Evolutionary conservation across 2,329 filamentous ascomycete genomes (phyloP), one percentile per base, ranked within the genome.

Genomic region (Chrysoporthe puriensis): DNA sequence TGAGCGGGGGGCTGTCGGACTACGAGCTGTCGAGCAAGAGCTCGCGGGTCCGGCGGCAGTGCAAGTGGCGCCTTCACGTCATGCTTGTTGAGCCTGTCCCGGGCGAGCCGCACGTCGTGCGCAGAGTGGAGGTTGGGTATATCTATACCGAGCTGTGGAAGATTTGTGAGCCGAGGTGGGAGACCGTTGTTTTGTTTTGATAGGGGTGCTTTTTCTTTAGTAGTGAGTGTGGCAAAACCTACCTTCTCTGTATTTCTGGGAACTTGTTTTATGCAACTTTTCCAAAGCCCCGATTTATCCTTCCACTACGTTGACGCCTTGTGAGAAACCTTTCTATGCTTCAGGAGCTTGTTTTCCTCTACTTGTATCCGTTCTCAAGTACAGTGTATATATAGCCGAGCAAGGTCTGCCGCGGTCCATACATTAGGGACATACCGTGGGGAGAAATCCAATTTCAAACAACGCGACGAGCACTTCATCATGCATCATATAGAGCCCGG

Each of bases 111-210:
- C 59, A 34, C 34, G 59, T 46, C 14, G 16, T 61, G 59, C 59
- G 59, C 43, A 61, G 59, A 5, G 59, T 61, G 26, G 59, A 61
- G 43, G 59, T 61, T 11, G 59, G 59, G 13, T 61, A 48, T 61
- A 26, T 61, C 43, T 34, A 61, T 34, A 26, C 32, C 32, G 43
- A 61, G 26, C 21, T 61, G 43, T 61, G 59, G 59, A 48, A n/a
- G 3, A 5, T 5, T n/a, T 61, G 59, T 46, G 13, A 34, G 16
- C 59, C 59, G 43, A 46, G 26, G 43, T 61, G 59, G 59, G 59
- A 61, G 26, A 61, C 59, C n/a, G 26, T 61, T 32, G 59, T 61
- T 36, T 13, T 61, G 21, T 61, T n/a, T 34, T 61, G 59, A 61
- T 61, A 43, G 40, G 34, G 36, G 14, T 18, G 21, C 3, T 2